Evolutionary conservation across 2,329 filamentous ascomycete genomes (phyloP).

Genomic region (Arthroderma uncinatum): DNA sequence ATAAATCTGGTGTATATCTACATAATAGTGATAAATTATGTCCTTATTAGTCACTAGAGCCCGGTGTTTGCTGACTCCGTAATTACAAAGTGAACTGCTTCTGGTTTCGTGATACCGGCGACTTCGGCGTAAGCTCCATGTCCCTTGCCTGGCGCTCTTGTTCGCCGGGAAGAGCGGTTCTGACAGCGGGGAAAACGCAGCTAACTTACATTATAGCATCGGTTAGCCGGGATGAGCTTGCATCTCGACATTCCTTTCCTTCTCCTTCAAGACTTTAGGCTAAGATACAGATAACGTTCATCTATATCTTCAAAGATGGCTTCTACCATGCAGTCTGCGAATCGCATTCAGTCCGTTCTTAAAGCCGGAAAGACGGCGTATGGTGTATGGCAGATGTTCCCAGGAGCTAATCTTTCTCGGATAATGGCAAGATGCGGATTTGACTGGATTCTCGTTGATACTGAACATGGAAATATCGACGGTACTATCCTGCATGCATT

Average conservation of each 20-base stretch:
- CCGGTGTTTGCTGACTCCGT: too few species aligned
- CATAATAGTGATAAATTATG: too few species aligned
- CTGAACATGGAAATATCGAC: slow-evolving; percentile 47
- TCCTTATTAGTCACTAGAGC: too few species aligned
- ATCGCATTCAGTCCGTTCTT: slow-evolving; percentile 43
- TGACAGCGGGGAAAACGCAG: too few species aligned
- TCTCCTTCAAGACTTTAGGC: neutral
- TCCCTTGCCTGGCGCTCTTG: too few species aligned
- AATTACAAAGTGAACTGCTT: too few species aligned
- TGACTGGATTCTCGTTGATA: slow-evolving; percentile 46
- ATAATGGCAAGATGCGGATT: slow-evolving; percentile 43
- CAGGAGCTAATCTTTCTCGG: slow-evolving; percentile 44
- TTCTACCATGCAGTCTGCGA: slow-evolving; percentile 41
- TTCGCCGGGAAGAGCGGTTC: too few species aligned
- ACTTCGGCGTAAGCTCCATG: neutral
- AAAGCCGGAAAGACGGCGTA: slow-evolving; percentile 39
- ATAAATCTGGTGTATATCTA: too few species aligned
- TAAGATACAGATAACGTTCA: neutral
- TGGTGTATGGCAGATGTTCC: slow-evolving; percentile 49
- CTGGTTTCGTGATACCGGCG: too few species aligned
- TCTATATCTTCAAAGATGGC: neutral
- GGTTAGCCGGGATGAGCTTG: too few species aligned
- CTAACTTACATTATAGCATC: too few species aligned
- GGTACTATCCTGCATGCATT: slow-evolving; percentile 22
- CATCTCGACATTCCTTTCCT: too few species aligned